Base-by-base conservation (phyloP, 2,329 filamentous ascomycete genomes). In the Penicillium capsulatum region DNA sequence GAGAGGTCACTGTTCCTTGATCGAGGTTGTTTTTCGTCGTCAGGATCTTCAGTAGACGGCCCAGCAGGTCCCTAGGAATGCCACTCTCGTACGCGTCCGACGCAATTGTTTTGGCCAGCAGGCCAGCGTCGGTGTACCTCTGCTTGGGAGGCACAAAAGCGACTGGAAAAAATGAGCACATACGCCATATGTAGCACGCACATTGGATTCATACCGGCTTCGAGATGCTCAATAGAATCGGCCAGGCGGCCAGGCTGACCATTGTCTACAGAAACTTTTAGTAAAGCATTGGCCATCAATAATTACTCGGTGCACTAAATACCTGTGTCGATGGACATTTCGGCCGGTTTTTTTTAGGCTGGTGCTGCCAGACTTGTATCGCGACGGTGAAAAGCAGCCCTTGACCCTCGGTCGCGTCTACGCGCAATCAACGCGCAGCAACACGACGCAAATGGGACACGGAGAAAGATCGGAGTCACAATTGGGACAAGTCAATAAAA, bases 11-110 rank as follows among this genome's bases (percentile, higher is more conserved):
- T 50, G 81, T 88, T 17, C 80, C 80, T 63, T 92, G 88, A 60
- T 92, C 86, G 15, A 94, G 74, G 51, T 82, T 71, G 51, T 74
- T 85, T 32, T 80, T 80, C 15, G 71, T 70, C 14, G 81, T 82
- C 49, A 87, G 65, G 40, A 91, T 70, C 42, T 81, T 75, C 49
- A 92, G 67, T 20, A 94, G 70, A 37, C 74, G 71, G 38, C 72
- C 67, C 34, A 94, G 72, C 17, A 77, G 72, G 27, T 74, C 68
- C 5, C 76, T 71, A 28, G 79, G 68, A 36, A 92, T 71, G 6
- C 88, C 88, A 41, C 75, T 70, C 45, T 84, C 79, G 63, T 85
- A 87, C 8, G 79, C 78, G 48, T 77, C 68, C 4, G 76, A 75
- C 32, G 76, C 71, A 40, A 89, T 71, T 17, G 68, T 75, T 59